These are phyloP conservation scores for Clarireedia monteithiana DNA, from an alignment of 2,329 filamentous ascomycete genomes.

Conservation along the genomic window DNA sequence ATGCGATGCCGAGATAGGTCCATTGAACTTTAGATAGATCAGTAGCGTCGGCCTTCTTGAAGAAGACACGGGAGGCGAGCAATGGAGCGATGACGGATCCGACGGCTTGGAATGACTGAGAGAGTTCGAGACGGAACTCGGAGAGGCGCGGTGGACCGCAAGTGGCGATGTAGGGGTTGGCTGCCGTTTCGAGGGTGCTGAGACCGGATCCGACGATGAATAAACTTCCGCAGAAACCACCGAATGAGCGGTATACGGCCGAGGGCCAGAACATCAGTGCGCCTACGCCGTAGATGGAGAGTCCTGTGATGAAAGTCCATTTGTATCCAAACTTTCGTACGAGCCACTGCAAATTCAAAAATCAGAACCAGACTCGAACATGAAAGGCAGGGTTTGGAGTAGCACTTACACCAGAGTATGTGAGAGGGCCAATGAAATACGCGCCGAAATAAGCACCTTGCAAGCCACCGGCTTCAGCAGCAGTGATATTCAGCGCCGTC, in stretches of 20 bases:
- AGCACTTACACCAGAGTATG: conserved; percentile 45
- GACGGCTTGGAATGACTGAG: conserved; percentile 67
- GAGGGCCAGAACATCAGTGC: conserved; percentile 82
- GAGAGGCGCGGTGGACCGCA: conserved; percentile 68
- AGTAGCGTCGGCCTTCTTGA: conserved; percentile 41
- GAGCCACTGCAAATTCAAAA: conserved; percentile 35
- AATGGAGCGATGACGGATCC: conserved; percentile 67
- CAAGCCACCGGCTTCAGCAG: conserved; percentile 54
- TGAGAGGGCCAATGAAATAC: conserved; percentile 62
- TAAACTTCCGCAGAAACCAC: conserved; percentile 24
- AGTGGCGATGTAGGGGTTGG: conserved; percentile 64
- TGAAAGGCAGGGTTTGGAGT: not conserved
- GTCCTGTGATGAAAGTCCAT: conserved; percentile 68
- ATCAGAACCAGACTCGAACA: not conserved
- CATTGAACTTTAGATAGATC: conserved; percentile 59
- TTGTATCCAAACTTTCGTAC: conserved; percentile 70
- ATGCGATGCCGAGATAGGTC: conserved; percentile 72
- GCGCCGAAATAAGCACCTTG: conserved; percentile 65
- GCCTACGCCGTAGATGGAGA: conserved; percentile 65
- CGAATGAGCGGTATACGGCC: conserved; percentile 39
- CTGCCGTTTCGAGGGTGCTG: conserved; percentile 69
- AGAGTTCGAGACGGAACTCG: conserved; percentile 66
- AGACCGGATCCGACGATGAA: conserved; percentile 72
- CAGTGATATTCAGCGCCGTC: conserved; percentile 51
- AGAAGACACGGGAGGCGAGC: conserved; percentile 62